These are phyloP conservation scores for Talinum fruticosum DNA, from an alignment of 148 eudicot genomes.

Conservation along the genomic window DNA sequence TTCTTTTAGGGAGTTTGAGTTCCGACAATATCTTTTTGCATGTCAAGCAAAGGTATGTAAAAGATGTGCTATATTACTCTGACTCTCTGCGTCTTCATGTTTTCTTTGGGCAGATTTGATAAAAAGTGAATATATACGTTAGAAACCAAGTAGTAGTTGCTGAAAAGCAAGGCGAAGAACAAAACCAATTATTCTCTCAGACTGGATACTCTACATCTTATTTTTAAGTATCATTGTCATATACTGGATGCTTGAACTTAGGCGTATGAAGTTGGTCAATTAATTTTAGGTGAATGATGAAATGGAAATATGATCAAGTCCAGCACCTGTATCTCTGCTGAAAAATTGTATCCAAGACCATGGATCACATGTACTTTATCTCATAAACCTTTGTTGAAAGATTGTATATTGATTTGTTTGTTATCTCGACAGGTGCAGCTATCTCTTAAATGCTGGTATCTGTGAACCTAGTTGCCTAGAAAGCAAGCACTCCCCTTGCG, in stretches of 20 bases:
- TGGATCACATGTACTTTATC: neutral
- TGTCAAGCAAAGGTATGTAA: constrained; percentile 89
- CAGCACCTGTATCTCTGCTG: neutral
- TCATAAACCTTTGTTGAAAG: neutral
- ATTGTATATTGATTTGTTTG: neutral
- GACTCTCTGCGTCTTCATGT: neutral
- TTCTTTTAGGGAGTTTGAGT: constrained; percentile 94
- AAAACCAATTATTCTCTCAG: neutral
- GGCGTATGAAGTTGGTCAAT: neutral
- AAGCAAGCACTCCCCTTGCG: neutral
- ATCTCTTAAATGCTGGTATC: neutral
- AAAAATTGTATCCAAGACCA: neutral
- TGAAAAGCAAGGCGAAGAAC: neutral
- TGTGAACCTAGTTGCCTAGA: neutral
- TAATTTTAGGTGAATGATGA: neutral
- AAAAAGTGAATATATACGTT: neutral
- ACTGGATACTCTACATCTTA: neutral
- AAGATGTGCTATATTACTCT: neutral
- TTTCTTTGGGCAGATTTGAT: neutral
- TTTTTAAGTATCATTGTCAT: neutral
- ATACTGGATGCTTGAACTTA: neutral
- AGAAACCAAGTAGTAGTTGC: neutral
- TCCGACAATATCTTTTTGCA: constrained; percentile 94
- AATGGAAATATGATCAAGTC: neutral
- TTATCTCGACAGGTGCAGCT: neutral